Conservation (phyloP, 305 asterid species). For the Nicotiana rustica region DNA sequence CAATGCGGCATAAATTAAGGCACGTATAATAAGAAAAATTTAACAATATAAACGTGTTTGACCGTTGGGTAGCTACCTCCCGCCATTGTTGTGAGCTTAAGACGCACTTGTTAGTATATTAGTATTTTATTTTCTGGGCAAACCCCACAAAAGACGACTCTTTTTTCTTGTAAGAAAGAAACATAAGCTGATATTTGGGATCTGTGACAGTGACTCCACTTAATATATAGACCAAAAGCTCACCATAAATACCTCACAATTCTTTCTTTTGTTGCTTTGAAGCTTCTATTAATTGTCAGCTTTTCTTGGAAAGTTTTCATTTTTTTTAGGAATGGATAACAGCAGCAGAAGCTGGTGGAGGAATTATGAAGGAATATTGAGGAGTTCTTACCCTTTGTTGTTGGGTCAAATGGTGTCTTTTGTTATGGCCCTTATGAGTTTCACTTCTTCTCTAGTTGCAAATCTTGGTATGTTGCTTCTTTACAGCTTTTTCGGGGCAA, state of each 20-base stretch:
- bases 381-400: conserved; percentile 50
- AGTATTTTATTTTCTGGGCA: neutral
- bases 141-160: neutral
- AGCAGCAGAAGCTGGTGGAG: neutral
- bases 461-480: conserved; percentile 46
- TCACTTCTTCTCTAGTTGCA: conserved; percentile 63
- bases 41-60: neutral
- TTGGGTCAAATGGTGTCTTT: conserved; percentile 75
- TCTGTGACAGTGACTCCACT: neutral
- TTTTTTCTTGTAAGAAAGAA: neutral
- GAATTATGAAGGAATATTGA: conserved; percentile 28
- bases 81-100: neutral
- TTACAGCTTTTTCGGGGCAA: too few species aligned
- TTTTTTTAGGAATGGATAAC: neutral
- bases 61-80: neutral
- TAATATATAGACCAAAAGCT: too few species aligned
- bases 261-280: neutral
- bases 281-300: neutral
- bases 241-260: neutral
- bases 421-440: conserved; percentile 50
- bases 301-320: neutral
- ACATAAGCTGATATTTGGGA: conserved; percentile 15
- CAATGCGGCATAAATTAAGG: too few species aligned
- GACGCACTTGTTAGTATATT: neutral
- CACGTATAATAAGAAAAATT: neutral